Base-by-base conservation (phyloP, 345 rosid species). In the Eutrema yunnanense region DNA sequence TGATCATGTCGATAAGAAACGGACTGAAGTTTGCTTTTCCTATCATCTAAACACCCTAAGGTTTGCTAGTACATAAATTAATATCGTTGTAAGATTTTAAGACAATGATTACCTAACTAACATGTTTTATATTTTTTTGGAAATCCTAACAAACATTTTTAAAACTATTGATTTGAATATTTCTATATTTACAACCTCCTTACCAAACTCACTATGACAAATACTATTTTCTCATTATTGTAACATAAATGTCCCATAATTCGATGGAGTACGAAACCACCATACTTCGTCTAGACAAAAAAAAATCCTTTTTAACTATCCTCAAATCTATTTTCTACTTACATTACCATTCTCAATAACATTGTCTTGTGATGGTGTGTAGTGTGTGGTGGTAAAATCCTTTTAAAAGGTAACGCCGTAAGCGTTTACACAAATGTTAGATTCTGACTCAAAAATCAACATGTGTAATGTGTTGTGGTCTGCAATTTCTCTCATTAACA, bases 231-330 rank as follows among this genome's bases (percentile, higher is more conserved):
- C 54, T 33, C 47, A 63, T 54, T 63, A 51, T 36, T 42, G 55
- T 63, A 51, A 63, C 62, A 62, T 62, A 32, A 52, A 72, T 62
- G 33, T 54, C 62, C 62, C 53, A 41, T 19, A 52, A 19, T 43
- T 51, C 37, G 12, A 19, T 32, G 62, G 44, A 43, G 55, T 63
- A 52, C 52, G 59, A 71, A 71, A 50, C 75, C 34, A 63, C 33
- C 69, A 54, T 11, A 33, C 46, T n/a, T 51, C 8, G 46, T 42
- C 60, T 27, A n/a, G 2, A 53, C 12, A 38, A 12, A 44, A 36
- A n/a, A n/a, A 55, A 19, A 12, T 30, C 29, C 9, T 67, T 27
- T 44, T 29, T 4, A 46, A 10, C 27, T 13, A 16, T 9, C 22
- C 11, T 36, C 62, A 16, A 19, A 9, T 37, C 43, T 16, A 5